Evolutionary conservation across 495 filamentous ascomycete genomes (phyloP), one percentile per base, ranked within the genome.

Genomic region (Annulohypoxylon moriforme): DNA sequence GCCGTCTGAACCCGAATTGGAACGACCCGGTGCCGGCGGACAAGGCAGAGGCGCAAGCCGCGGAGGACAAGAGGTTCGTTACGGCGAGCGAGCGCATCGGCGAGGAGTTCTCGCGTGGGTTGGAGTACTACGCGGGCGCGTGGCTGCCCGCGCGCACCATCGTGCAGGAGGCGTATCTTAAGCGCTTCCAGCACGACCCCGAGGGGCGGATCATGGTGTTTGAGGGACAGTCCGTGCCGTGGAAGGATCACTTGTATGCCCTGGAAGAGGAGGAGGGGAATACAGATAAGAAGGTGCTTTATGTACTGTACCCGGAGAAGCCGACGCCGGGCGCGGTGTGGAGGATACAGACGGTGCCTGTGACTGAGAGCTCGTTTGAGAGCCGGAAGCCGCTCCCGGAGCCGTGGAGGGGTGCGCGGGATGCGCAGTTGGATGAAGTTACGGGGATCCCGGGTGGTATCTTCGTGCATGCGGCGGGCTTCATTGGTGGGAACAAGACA

Each of bases 201-300:
- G 80, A 88, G 64, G 96, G 94, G 42, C 88, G 91, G 40, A 89
- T 99, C 56, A 82, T 98, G 74, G 89, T 98, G 5, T 83, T 98
- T 20, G 86, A 90, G 59, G 83, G 89, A 10, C 88, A 88, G 60
- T 87, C 90, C 40, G 87, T 93, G 60, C 96, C 96, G 9, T 99
- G 96, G 96, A 94, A 95, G 77, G 95, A 98, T 75, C 96, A 99
- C 74, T 85, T 99, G 14, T 98, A 97, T 81, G 89, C 87, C 40
- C 87, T 98, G 25, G 96, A 99, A 82, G 85, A 86, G 64, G 83
- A 89, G 64, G 78, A 80, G 16, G 83, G 85, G 33, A 81, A 89
- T 59, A 34, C 34, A 0, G 60, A 36, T 3, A 65, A 75, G 64
- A 86, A 86, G 75, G 88, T 93, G 4, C 81, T 93, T n/a, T 98